Conservation (phyloP, 2,329 filamentous ascomycete genomes). For the Botrytis hyacinthi region DNA sequence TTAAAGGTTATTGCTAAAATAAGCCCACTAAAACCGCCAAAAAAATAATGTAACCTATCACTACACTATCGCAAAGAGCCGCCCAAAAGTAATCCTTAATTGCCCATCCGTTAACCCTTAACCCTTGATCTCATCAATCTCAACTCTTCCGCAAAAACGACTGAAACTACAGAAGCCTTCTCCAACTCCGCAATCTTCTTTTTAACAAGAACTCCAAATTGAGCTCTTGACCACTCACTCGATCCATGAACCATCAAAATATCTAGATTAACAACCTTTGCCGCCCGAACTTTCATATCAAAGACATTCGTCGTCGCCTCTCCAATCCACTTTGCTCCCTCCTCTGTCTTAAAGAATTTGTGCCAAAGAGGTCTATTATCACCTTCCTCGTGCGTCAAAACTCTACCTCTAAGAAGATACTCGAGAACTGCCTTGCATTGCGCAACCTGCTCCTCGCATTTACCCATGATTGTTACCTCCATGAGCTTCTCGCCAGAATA, state of each 20-base stretch:
- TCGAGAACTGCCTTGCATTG: background rate
- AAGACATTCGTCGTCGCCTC: background rate
- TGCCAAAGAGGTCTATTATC: constrained; percentile 1
- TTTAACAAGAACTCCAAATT: background rate
- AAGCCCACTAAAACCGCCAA: background rate
- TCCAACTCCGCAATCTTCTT: background rate
- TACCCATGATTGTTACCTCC: background rate
- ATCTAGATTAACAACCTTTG: background rate
- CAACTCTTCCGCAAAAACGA: background rate
- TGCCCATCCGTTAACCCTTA: background rate
- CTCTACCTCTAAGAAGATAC: background rate
- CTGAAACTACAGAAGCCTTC: background rate
- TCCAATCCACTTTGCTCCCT: background rate
- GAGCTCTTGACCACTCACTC: background rate
- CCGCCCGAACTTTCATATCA: background rate
- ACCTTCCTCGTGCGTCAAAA: background rate
- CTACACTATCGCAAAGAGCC: background rate
- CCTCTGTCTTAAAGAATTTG: background rate
- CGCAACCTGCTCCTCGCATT: background rate
- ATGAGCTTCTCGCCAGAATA: background rate
- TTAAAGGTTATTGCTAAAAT: no score
- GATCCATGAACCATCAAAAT: background rate
- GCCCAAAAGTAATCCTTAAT: background rate
- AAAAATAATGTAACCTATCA: background rate
- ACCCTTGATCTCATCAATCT: background rate